Evolutionary conservation across 306 rosid genomes (phyloP).

Genomic region (Dalbergia cultrata): DNA sequence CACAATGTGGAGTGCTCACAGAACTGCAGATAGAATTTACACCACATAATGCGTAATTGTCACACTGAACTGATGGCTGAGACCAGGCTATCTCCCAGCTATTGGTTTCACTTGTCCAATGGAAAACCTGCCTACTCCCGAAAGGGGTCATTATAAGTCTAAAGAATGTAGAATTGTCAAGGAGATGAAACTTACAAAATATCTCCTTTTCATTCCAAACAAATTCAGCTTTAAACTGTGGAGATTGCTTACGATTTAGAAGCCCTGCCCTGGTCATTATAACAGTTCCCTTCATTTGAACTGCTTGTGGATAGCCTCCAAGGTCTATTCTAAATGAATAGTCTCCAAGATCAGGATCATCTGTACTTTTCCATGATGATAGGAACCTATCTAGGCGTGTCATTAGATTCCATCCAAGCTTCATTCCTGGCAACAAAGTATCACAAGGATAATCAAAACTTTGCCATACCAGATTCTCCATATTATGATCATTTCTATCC

Average conservation of each 20-base stretch:
- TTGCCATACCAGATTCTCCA: slow-evolving; percentile 25
- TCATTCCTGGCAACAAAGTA: slow-evolving; percentile 49
- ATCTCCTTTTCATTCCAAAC: slow-evolving; percentile 20
- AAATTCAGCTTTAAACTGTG: not conserved
- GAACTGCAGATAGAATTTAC: slow-evolving; percentile 12
- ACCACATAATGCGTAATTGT: slow-evolving; percentile 32
- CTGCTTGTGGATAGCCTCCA: slow-evolving; percentile 38
- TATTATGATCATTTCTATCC: not conserved
- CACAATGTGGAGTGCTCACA: not conserved
- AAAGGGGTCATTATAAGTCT: slow-evolving; percentile 10
- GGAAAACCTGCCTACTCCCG: not conserved
- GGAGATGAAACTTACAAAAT: not conserved
- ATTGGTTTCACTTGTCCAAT: slow-evolving; percentile 1
- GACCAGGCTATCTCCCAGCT: not conserved
- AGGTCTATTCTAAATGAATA: slow-evolving; percentile 9
- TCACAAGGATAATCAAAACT: slow-evolving; percentile 48
- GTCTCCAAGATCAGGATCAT: slow-evolving; percentile 33
- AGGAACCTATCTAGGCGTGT: slow-evolving; percentile 24
- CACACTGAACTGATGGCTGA: slow-evolving; percentile 29
- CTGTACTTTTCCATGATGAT: slow-evolving; percentile 34
- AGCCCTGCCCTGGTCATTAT: slow-evolving; percentile 6
- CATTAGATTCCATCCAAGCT: slow-evolving; percentile 29
- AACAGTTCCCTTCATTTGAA: not conserved
- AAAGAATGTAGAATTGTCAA: not conserved
- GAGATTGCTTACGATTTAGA: not conserved